phyloP scores from a whole-genome alignment of 371 early-diverging fungal species.

The Homolaphlyctis polyrhiza region DNA sequence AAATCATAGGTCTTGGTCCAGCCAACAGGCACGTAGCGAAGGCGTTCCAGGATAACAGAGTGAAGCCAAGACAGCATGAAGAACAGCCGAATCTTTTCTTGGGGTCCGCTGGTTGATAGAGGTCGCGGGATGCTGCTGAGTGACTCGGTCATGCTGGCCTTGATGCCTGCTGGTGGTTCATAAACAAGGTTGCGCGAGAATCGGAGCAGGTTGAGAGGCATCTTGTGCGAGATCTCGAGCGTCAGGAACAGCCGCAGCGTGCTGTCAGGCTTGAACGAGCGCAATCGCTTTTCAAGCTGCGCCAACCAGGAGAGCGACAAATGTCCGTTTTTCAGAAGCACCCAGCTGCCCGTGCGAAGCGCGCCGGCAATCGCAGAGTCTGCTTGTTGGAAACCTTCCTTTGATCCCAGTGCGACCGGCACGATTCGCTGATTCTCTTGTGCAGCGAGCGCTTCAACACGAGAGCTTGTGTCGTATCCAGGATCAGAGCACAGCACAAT shows the following conservation, averaged over 20 bases:
- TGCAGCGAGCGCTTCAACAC: slow-evolving; percentile 85
- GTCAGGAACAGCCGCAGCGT: slow-evolving; percentile 94
- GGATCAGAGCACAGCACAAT: slow-evolving; percentile 89
- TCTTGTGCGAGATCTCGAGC: slow-evolving; percentile 94
- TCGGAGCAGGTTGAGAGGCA: slow-evolving; percentile 89
- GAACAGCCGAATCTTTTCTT: slow-evolving; percentile 82
- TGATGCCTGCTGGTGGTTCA: slow-evolving; percentile 94
- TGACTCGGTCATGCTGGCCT: slow-evolving; percentile 86
- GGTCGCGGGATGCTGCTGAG: slow-evolving; percentile 57
- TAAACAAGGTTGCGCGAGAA: slow-evolving; percentile 90
- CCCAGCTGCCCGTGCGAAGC: slow-evolving; percentile 86
- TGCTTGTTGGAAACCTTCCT: slow-evolving; percentile 88
- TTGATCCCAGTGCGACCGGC: slow-evolving; percentile 96
- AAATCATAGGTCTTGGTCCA: slow-evolving; percentile 98
- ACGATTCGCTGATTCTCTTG: slow-evolving; percentile 54
- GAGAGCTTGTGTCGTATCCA: slow-evolving; percentile 94
- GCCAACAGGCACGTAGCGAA: slow-evolving; percentile 94
- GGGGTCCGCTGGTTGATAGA: slow-evolving; percentile 63
- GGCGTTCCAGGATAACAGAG: slow-evolving; percentile 88
- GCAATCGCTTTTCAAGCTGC: slow-evolving; percentile 91
- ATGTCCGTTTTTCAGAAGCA: slow-evolving; percentile 96
- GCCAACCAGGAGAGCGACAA: slow-evolving; percentile 90
- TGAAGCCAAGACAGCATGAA: slow-evolving; percentile 97
- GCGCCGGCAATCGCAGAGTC: slow-evolving; percentile 86
- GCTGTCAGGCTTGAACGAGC: slow-evolving; percentile 73